phyloP scores from a whole-genome alignment of 2,329 filamentous ascomycete genomes.

The Monosporascus sp. region DNA sequence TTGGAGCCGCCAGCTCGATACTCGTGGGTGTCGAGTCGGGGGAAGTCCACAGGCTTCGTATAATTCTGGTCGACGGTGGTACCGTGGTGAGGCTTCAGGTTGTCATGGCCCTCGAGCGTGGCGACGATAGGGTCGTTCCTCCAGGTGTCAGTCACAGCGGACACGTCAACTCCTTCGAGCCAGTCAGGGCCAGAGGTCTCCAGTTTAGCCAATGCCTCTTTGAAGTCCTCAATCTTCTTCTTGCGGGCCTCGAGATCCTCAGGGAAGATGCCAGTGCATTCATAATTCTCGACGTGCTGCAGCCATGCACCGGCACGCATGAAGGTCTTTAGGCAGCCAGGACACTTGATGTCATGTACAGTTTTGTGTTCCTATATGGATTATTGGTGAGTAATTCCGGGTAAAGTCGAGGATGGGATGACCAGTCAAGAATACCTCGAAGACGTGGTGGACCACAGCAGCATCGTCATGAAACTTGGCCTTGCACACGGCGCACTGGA shows the following conservation, averaged over 20 bases:
- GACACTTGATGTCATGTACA: conserved; percentile 38
- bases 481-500: conserved; percentile 1
- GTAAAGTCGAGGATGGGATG: background rate
- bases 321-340: conserved; percentile 38
- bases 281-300: conserved; percentile 37
- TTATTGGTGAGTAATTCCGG: conserved; percentile 3
- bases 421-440: background rate
- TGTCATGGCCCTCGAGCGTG: background rate
- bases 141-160: background rate
- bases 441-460: background rate
- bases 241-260: conserved; percentile 28
- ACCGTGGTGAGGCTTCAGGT: background rate
- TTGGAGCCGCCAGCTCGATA: conserved; percentile 14
- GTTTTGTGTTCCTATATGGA: conserved; percentile 30
- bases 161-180: conserved; percentile 4
- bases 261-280: conserved; percentile 32
- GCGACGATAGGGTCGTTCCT: conserved; percentile 8
- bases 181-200: conserved; percentile 11
- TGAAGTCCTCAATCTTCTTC: conserved; percentile 31
- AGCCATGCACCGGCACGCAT: conserved; percentile 32
- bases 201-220: conserved; percentile 19
- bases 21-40: conserved; percentile 6
- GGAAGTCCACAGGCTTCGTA: conserved; percentile 8
- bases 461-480: background rate
- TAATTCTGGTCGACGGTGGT: conserved; percentile 2